phyloP scores from a whole-genome alignment of 2,329 filamentous ascomycete genomes.

The Cordyceps pruinosa region DNA sequence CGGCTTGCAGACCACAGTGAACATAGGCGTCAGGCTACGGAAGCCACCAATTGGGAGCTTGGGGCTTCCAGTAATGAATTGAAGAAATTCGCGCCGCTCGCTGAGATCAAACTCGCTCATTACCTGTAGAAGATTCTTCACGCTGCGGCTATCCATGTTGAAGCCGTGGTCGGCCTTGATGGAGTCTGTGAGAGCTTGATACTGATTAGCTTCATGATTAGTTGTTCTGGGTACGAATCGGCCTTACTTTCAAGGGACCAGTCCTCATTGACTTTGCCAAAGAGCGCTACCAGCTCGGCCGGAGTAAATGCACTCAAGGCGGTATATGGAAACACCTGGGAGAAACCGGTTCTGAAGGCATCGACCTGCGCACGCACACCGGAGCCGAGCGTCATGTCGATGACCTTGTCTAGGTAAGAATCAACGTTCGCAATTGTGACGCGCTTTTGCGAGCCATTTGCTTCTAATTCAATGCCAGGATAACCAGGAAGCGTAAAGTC shows the following conservation, averaged over 20 bases:
- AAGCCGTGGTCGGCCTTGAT: constrained; percentile 98
- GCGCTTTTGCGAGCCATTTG: constrained; percentile 63
- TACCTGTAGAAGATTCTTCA: constrained; percentile 83
- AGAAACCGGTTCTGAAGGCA: constrained; percentile 85
- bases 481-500: constrained; percentile 96
- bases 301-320: constrained; percentile 91
- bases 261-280: constrained; percentile 87
- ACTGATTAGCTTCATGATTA: constrained; percentile 13
- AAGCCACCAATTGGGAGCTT: constrained; percentile 98
- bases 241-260: constrained; percentile 93
- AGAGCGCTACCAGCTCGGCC: constrained; percentile 88
- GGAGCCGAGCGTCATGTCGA: constrained; percentile 83
- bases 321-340: constrained; percentile 91
- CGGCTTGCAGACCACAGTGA: constrained; percentile 98
- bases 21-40: constrained; percentile 94
- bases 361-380: constrained; percentile 86
- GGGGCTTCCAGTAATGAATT: constrained; percentile 96
- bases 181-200: constrained; percentile 82
- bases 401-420: constrained; percentile 76
- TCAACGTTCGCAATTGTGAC: constrained; percentile 92
- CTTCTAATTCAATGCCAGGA: constrained; percentile 73
- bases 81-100: constrained; percentile 85
- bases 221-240: background rate
- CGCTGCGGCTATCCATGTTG: constrained; percentile 96
- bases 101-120: constrained; percentile 79